Percentiles rank a stretch among this genome's conserved stretches.
Conservation (phyloP, 2,329 filamentous ascomycete genomes). For the Arthrobotrys sinensis region DNA sequence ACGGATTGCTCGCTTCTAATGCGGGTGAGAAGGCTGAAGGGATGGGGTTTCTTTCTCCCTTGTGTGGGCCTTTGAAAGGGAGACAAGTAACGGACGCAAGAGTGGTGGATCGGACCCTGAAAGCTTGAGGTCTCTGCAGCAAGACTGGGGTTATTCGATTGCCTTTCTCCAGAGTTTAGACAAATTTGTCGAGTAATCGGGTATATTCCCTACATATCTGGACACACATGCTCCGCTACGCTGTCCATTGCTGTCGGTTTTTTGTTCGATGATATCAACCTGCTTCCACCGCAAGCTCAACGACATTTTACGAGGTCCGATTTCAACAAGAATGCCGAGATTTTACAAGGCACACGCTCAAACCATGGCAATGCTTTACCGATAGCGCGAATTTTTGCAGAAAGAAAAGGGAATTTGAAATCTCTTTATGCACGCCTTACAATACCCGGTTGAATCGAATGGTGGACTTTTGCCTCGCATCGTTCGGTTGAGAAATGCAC, state of each 20-base stretch:
- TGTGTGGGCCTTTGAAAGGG: constrained; percentile 7
- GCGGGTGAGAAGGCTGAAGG: constrained; percentile 39
- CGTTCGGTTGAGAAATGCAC: constrained; percentile 38
- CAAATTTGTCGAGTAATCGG: constrained; percentile 8
- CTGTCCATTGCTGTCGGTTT: background rate
- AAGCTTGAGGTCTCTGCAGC: background rate
- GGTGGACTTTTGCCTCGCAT: background rate
- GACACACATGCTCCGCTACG: background rate
- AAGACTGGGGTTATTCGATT: constrained; percentile 7
- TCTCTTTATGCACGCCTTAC: constrained; percentile 22
- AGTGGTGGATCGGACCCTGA: constrained; percentile 42
- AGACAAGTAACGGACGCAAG: constrained; percentile 12
- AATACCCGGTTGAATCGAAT: background rate
- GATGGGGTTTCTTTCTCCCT: background rate
- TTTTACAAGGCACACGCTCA: constrained; percentile 14
- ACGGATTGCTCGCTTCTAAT: constrained; percentile 42
- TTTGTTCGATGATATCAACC: constrained; percentile 43
- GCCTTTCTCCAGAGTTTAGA: constrained; percentile 38
- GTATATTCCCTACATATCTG: constrained; percentile 7
- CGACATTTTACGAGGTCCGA: background rate
- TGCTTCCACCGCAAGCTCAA: constrained; percentile 24
- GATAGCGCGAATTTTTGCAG: constrained; percentile 12
- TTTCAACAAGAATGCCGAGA: constrained; percentile 35
- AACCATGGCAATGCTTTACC: background rate
- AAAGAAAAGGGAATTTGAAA: constrained; percentile 30